Base-by-base conservation (phyloP, 371 early-diverging fungal genomes). In the Haplosporangium sp. region DNA sequence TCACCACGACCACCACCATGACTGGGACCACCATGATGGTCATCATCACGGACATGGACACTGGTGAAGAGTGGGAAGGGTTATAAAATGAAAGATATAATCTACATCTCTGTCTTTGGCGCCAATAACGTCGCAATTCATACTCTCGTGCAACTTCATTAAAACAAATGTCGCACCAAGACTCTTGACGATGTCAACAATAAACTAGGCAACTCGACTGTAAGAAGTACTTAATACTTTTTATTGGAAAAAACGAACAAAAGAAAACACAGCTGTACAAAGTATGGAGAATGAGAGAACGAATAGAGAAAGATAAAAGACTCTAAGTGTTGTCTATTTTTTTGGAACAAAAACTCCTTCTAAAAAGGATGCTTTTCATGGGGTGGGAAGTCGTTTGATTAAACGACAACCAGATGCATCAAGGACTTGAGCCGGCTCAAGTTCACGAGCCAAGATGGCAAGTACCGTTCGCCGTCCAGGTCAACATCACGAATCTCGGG, bases 401-500 rank as follows among this genome's bases (percentile, higher is more conserved):
- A 69, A 2, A 69, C 75, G 14, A 75, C 75, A 18, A 73, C 79
- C 40, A 79, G 45, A 53, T 69, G 70, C 73, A 64, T 69, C 63
- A 76, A 38, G 2, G 73, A 76, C 42, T 81, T 73, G 64, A 81
- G 62, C 5, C 72, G 62, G 55, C 67, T 69, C 58, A 73, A 56
- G 55, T 64, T 69, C 23, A 64, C 68, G 38, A 80, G 58, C 86
- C 87, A 90, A 46, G 81, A 74, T 29, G 91, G 91, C 42, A 90
- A 70, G 73, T 89, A 90, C 20, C 85, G 83, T 45, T 83, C 88
- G 11, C 84, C 82, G 16, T 81, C 83, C 40, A 69, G 23, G 13
- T 77, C 73, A 14, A 89, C 86, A 38, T 82, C 83, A 43, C 89
- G 84, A 13, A 88, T 84, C 62, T 85, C 86, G 18, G 91, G 91